Evolutionary conservation across 257 asterid genomes (phyloP), one percentile per base, ranked within the genome.

Genomic region (Solanum neorickii): DNA sequence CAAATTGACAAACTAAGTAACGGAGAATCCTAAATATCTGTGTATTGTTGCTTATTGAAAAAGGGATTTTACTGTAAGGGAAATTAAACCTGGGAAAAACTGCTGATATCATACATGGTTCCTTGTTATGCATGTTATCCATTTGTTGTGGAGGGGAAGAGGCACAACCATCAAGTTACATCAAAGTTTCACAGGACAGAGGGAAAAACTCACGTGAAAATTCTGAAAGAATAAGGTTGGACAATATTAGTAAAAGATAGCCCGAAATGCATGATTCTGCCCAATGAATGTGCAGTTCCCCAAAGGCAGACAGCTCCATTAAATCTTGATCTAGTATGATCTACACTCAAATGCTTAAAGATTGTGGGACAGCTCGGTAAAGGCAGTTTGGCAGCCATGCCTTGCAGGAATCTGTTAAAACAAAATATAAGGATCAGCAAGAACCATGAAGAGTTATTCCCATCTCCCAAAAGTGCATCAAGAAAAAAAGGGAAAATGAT

Each of bases 161-260:
- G 82, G 68, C 29, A 80, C 66, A 80, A 80, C 85, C 27, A 88
- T 56, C 83, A 72, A 60, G 27, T 6, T 65, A 84, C 77, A 74
- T 25, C 49, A 39, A 25, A 74, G 73, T 33, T 33, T 41, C n/a
- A 83, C 75, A 31, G 4, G 66, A 46, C 29, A 41, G n/a, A 35
- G 44, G 33, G 68, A 59, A 44, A 37, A 72, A 90, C 91, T 90
- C 84, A 89, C 90, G 49, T 88, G 83, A 84, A 83, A 85, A 82
- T 82, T 41, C 77, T 77, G 85, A 74, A 76, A 60, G 78, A 73
- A 86, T 86, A 75, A 69, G 89, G 90, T 7, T 37, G 85, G 84
- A 76, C 42, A 83, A 72, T 75, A 39, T 49, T 33, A 86, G 86
- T 87, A 37, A 68, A 86, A 35, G 88, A 86, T 73, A 86, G 70